Base-by-base conservation (phyloP, 441 rosid species). In the Syzygium malaccense region DNA sequence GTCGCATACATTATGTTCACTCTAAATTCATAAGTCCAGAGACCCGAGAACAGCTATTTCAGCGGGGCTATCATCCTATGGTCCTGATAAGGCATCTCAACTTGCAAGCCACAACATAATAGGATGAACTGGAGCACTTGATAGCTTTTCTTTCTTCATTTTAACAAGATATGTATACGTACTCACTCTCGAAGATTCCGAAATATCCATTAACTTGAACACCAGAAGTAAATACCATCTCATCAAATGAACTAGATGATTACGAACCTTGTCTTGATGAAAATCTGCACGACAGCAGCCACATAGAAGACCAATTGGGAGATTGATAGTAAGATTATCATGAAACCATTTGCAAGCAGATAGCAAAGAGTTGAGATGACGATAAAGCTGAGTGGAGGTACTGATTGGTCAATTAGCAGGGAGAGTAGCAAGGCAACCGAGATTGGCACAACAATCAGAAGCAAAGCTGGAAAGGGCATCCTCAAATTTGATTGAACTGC, bases 401-500 rank as follows among this genome's bases (percentile, higher is more conserved):
- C 91, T 41, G 98, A 95, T 88, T 93, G 96, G 91, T 95, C 97
- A 92, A 91, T 91, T 57, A 97, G 89, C 88, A 96, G 92, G 89
- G 97, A 95, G 89, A 93, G 85, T 89, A 94, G 90, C 91, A 95
- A 90, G 62, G 98, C 93, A 89, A 94, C 55, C 64, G 92, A 85
- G 88, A 97, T 91, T 87, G 99, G 99, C 86, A 92, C 86, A 83
- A 92, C 49, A 87, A 95, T 93, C 79, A 97, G 90, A 88, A 91
- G 89, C 87, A 95, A 91, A 92, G 96, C 95, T 54, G 98, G 98
- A 51, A 93, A 91, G 84, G 99, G 98, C 92, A 95, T 90, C 92
- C 92, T 95, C 93, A 98, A 93, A 93, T 98, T 98, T 93, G 92
- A 92, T 85, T 96, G 98, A 88, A 98, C 92, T 83, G 97, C 98